These are phyloP conservation scores for Pisolithus marmoratus DNA, from an alignment of 768 basidiomycete species.

Conservation along the genomic window DNA sequence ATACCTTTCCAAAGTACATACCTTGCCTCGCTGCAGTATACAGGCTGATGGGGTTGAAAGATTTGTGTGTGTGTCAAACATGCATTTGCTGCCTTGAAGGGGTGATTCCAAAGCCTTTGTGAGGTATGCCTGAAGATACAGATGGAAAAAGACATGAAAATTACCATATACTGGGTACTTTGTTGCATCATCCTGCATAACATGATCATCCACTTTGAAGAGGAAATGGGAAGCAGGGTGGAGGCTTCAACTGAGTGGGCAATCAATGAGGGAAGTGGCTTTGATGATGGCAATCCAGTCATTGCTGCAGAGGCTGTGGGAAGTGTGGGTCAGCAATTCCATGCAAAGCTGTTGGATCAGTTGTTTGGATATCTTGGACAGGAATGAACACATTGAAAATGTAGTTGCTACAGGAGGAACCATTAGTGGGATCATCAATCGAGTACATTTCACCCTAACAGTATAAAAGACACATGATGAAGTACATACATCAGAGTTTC, in stretches of 20 bases:
- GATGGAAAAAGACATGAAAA: no score
- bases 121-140: no score
- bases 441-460: no score
- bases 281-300: background rate
- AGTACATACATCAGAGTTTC: no score
- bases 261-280: background rate
- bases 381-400: background rate
- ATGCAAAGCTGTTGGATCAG: background rate
- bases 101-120: background rate
- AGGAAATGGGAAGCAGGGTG: background rate
- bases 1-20: no score
- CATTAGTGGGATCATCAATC: no score
- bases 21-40: no score
- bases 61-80: background rate
- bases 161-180: background rate
- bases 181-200: background rate
- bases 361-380: background rate
- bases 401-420: no score
- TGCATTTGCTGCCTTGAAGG: slow-evolving; percentile 4
- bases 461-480: no score
- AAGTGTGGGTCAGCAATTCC: background rate
- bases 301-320: background rate
- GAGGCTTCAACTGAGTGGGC: background rate
- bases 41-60: no score
- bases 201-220: no score